phyloP scores from a whole-genome alignment of 2,329 filamentous ascomycete genomes.

The Arthrinium puccinioides region DNA sequence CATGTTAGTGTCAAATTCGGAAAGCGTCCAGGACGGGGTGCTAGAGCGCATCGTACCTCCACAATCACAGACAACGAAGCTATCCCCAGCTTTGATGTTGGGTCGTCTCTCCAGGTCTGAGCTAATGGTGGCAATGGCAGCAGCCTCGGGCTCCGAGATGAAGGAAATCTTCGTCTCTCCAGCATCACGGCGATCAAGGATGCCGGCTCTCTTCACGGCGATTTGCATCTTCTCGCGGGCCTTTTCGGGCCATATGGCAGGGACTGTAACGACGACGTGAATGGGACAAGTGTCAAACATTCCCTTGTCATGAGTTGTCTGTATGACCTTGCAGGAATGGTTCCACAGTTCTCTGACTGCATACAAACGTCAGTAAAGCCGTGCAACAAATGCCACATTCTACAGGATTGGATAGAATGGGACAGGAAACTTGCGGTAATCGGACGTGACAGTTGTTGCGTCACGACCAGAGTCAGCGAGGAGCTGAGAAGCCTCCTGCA shows the following conservation, averaged over 20 bases:
- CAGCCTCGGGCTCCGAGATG: constrained; percentile 37
- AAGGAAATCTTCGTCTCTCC: constrained; percentile 25
- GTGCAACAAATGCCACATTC: neutral
- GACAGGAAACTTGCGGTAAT: neutral
- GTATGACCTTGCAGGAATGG: neutral
- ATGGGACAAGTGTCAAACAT: neutral
- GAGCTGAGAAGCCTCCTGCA: constrained; percentile 7
- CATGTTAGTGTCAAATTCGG: neutral
- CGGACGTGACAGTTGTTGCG: neutral
- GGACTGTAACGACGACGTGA: neutral
- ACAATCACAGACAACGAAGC: constrained; percentile 20
- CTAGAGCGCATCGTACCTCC: no score
- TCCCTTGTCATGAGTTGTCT: neutral
- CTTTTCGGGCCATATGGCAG: constrained; percentile 7
- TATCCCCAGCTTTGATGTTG: constrained; percentile 13
- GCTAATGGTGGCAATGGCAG: constrained; percentile 28
- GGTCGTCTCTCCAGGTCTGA: constrained; percentile 16
- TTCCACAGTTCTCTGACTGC: neutral
- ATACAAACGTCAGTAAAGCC: neutral
- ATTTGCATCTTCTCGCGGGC: constrained; percentile 26
- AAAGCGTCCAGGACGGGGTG: neutral
- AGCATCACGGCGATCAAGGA: constrained; percentile 18
- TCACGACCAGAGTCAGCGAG: neutral
- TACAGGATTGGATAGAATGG: neutral
- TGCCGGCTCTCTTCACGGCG: constrained; percentile 26